These are phyloP conservation scores for Myochromella boudieri DNA, from an alignment of 768 basidiomycete species.

Conservation along the genomic window DNA sequence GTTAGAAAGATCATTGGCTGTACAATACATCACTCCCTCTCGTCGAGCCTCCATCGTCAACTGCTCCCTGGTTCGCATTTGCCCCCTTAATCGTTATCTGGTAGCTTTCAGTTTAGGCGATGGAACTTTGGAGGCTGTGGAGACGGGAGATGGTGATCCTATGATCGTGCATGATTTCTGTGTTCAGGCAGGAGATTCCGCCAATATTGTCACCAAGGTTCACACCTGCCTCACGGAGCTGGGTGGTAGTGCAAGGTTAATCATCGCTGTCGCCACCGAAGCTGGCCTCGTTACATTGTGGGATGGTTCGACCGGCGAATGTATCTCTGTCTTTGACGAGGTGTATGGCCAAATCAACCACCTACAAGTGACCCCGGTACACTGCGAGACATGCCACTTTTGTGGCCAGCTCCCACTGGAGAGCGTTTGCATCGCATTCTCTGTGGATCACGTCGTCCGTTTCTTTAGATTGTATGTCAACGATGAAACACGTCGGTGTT, in stretches of 20 bases:
- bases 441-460: constrained; percentile 60
- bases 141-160: constrained; percentile 45
- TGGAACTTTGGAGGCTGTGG: constrained; percentile 63
- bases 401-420: constrained; percentile 72
- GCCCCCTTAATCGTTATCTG: constrained; percentile 44
- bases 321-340: constrained; percentile 62
- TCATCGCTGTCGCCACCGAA: constrained; percentile 64
- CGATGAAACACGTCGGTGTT: constrained; percentile 61
- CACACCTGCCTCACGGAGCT: constrained; percentile 55
- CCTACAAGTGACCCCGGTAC: constrained; percentile 59
- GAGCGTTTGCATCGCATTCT: constrained; percentile 64
- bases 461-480: constrained; percentile 65
- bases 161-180: constrained; percentile 44
- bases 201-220: constrained; percentile 52
- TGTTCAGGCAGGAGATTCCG: constrained; percentile 58
- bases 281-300: constrained; percentile 73
- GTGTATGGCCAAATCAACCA: constrained; percentile 56
- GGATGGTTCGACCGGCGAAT: constrained; percentile 67
- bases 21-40: constrained; percentile 42
- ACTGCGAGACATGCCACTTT: constrained; percentile 57
- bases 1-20: constrained; percentile 30
- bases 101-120: constrained; percentile 65
- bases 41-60: constrained; percentile 43
- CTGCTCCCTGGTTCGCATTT: constrained; percentile 48
- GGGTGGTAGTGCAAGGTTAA: constrained; percentile 46